These are phyloP conservation scores for Thalia dealbata DNA, from an alignment of 176 grass and related monocot genomes.

Conservation along the genomic window DNA sequence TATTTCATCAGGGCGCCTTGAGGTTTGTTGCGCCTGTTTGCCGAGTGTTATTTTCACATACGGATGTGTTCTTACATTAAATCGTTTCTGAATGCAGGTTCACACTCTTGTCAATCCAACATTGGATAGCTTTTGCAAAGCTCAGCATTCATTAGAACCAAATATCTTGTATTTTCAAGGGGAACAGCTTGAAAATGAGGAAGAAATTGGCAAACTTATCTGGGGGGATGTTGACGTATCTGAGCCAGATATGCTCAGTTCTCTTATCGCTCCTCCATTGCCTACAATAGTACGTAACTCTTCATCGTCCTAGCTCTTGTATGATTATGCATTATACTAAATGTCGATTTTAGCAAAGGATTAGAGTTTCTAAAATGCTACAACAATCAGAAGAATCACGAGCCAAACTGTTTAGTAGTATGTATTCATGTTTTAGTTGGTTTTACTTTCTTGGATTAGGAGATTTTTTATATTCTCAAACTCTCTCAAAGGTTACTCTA, in stretches of 20 bases:
- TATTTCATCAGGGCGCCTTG: constrained; percentile 31
- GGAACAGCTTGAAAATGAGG: constrained; percentile 42
- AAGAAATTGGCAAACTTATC: constrained; percentile 54
- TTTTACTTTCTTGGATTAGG: too few species aligned
- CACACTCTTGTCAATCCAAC: constrained; percentile 53
- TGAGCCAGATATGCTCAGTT: constrained; percentile 32
- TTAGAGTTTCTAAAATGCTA: too few species aligned
- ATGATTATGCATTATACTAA: too few species aligned
- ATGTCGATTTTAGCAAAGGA: too few species aligned
- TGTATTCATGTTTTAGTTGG: too few species aligned
- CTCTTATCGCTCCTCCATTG: constrained; percentile 37
- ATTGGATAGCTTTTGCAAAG: constrained; percentile 36
- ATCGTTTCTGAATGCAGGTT: constrained; percentile 30
- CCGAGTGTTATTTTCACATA: neutral
- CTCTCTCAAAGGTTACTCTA: too few species aligned
- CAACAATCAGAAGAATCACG: too few species aligned
- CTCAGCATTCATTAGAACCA: constrained; percentile 33
- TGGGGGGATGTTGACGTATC: constrained; percentile 45
- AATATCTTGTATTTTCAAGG: constrained; percentile 51
- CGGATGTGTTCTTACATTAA: neutral
- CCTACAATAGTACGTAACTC: constrained; percentile 50
- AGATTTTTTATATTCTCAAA: too few species aligned
- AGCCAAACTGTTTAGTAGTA: too few species aligned
- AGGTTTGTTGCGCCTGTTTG: constrained; percentile 24
- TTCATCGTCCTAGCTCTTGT: neutral